These are phyloP conservation scores for Ustilago trichophora DNA, from an alignment of 1,284 basidiomycete genomes.

Conservation along the genomic window DNA sequence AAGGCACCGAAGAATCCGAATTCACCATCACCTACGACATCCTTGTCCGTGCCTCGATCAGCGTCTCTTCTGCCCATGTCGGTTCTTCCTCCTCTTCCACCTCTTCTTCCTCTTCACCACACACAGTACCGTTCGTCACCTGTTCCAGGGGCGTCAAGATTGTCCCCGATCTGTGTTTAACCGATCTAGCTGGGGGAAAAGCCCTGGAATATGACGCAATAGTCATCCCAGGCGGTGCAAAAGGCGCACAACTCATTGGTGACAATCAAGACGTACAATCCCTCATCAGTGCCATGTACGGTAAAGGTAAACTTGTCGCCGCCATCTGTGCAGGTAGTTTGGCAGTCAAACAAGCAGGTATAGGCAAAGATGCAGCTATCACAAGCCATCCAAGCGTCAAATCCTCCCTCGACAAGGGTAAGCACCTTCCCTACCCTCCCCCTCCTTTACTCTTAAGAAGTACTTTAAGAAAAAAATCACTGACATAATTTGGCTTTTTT, in stretches of 20 bases:
- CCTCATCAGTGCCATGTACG: conserved; percentile 74
- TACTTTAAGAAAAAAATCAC: too few relatives aligned
- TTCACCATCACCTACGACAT: conserved; percentile 62
- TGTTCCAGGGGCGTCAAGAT: conserved; percentile 61
- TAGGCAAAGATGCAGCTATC: conserved; percentile 71
- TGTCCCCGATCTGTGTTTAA: conserved; percentile 54
- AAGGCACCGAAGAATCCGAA: conserved; percentile 79
- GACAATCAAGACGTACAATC: conserved; percentile 73
- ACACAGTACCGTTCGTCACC: conserved; percentile 29
- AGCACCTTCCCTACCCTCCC: too few relatives aligned
- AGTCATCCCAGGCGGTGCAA: conserved; percentile 81
- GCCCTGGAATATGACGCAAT: conserved; percentile 74
- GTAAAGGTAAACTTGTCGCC: conserved; percentile 59
- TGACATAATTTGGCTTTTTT: too few relatives aligned
- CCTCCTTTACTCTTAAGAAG: too few relatives aligned
- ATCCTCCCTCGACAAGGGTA: conserved; percentile 41
- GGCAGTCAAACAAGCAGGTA: conserved; percentile 74
- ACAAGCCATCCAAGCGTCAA: conserved; percentile 85
- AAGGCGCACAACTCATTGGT: conserved; percentile 80
- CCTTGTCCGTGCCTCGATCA: conserved; percentile 56
- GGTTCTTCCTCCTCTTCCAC: conserved; percentile 26
- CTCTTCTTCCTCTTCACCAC: conserved; percentile 23
- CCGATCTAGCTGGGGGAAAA: conserved; percentile 37
- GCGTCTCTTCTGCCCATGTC: conserved; percentile 43
- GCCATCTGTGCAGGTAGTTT: conserved; percentile 71